Evolutionary conservation across 352 stramenopile species (phyloP), one percentile per base, ranked within the genome.

Genomic region (Globisporangium viniferum): DNA sequence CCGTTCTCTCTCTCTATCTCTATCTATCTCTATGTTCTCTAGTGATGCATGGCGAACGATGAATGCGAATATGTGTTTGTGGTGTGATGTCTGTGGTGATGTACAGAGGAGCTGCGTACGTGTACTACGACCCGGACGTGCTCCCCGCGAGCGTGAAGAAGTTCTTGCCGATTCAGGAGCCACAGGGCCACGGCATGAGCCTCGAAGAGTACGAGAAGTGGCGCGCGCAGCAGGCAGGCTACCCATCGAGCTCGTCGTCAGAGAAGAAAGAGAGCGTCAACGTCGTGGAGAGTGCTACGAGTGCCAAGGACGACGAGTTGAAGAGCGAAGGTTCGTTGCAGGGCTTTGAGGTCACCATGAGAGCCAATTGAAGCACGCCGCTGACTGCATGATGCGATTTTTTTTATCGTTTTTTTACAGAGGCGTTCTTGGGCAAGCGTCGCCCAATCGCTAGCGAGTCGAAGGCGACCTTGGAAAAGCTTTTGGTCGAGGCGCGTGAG

Each of bases 41-140:
- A 39, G 33, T 5, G 3, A 5, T 39, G 20, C 20, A 20, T 46
- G 14, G 14, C 14, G 39, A 14, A 20, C 24, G 18, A 9, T 6
- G 22, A 22, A 22, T 51, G 12, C 44, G 44, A 24, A 51, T 59
- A 69, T 61, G 8, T 31, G 41, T 0, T 24, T 64, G 31, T 56
- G 1, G 55, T 31, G 35, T 48, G 41, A 14, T 24, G 33, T 59
- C 15, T 55, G 22, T 51, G 15, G 3, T 35, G 12, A 15, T 57
- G 27, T 3, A n/a, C 48, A 93, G 88, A 66, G 82, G 79, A 22
- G 71, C 93, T 57, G 81, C 78, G 33, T 95, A 95, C 65, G 84
- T 93, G 60, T 95, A 95, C 72, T 91, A 91, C 57, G 88, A 95
- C 64, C 88, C 88, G 27, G 88, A 95, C 58, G 86, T 95, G 41